Conservation (phyloP, 495 filamentous ascomycete species). For the Staphylotrichum longicolle region DNA sequence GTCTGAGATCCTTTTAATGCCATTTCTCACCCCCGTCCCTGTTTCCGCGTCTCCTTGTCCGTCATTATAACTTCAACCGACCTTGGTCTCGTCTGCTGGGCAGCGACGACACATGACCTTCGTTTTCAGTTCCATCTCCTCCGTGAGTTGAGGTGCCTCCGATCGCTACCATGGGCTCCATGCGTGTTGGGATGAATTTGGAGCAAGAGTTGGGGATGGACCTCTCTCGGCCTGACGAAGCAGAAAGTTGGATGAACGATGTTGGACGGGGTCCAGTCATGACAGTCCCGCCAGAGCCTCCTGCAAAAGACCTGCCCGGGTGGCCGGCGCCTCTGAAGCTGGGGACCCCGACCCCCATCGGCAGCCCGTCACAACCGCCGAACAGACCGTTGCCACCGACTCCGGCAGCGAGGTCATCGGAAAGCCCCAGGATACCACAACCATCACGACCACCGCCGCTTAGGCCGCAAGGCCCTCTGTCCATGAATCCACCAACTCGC, state of each 20-base stretch:
- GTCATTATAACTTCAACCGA: background rate
- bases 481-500: conserved; percentile 31
- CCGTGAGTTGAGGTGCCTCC: conserved; percentile 21
- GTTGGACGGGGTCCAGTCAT: background rate
- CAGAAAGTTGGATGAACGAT: too few relatives aligned
- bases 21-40: conserved; percentile 11
- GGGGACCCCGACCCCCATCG: conserved; percentile 9
- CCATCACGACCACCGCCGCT: conserved; percentile 28
- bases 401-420: conserved; percentile 22
- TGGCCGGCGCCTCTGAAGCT: conserved; percentile 14
- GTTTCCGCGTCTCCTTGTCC: conserved; percentile 1
- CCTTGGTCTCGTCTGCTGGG: conserved; percentile 33
- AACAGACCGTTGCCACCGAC: conserved; percentile 33
- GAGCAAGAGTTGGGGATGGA: conserved; percentile 30
- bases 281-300: conserved; percentile 29
- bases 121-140: conserved; percentile 18
- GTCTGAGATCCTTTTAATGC: conserved; percentile 16
- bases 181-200: conserved; percentile 25
- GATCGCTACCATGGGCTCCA: conserved; percentile 19
- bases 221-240: background rate
- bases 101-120: conserved; percentile 33
- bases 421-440: conserved; percentile 20
- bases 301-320: conserved; percentile 24
- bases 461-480: conserved; percentile 25
- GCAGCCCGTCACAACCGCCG: conserved; percentile 26